phyloP scores from a whole-genome alignment of 1,284 basidiomycete species.

The Leccinum laetum region DNA sequence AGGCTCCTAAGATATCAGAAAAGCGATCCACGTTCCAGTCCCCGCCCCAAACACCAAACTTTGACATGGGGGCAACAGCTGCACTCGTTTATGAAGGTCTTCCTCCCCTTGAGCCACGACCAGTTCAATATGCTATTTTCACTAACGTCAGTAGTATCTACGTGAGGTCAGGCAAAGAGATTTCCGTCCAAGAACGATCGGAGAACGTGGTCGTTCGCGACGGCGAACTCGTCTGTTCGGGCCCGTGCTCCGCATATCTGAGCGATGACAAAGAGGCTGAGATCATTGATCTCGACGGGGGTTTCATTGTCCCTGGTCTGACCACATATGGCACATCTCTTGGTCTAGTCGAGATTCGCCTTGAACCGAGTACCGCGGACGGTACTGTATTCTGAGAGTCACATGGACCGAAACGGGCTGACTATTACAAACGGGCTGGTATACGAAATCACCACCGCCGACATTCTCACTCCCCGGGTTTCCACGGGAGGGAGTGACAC shows the following conservation, averaged over 20 bases:
- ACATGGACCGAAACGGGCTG: no score
- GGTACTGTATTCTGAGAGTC: conserved; percentile 41
- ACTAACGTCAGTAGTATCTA: conserved; percentile 20
- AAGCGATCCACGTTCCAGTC: conserved; percentile 37
- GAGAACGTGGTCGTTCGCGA: conserved; percentile 43
- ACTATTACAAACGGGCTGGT: no score
- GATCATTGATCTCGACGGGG: conserved; percentile 44
- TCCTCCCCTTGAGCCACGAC: conserved; percentile 52
- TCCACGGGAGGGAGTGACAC: no score
- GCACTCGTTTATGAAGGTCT: conserved; percentile 61
- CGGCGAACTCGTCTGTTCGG: conserved; percentile 45
- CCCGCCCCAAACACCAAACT: conserved; percentile 50
- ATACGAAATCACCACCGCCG: no score
- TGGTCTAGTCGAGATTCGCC: conserved; percentile 64
- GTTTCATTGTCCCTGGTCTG: conserved; percentile 54
- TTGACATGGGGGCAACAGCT: conserved; percentile 54
- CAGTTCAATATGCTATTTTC: conserved; percentile 17
- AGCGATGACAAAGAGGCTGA: conserved; percentile 19
- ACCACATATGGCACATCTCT: conserved; percentile 62
- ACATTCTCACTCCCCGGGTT: no score
- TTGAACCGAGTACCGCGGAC: conserved; percentile 69
- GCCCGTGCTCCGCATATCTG: conserved; percentile 24
- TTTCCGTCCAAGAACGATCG: conserved; percentile 20
- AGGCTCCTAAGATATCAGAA: conserved; percentile 31
- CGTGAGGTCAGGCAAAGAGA: conserved; percentile 4